Conservation (phyloP, 306 rosid genomes). For the Herpetospermum pedunculosum region DNA sequence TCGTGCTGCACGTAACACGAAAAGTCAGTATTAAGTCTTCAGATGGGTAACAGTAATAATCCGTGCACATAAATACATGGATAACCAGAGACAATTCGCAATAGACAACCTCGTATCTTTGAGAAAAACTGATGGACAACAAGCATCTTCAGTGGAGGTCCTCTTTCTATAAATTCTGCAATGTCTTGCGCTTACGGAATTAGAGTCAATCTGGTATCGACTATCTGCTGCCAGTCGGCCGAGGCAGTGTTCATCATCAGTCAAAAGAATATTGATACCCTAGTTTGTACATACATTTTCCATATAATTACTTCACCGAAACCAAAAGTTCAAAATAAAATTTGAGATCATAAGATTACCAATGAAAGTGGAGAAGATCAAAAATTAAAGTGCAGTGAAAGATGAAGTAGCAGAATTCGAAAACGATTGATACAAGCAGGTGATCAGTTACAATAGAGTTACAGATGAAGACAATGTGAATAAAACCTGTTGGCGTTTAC, state of each 20-base stretch:
- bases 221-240: constrained; percentile 53
- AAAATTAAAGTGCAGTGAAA: background rate
- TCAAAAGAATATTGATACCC: constrained; percentile 73
- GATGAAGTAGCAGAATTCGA: background rate
- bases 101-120: constrained; percentile 66
- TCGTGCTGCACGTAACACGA: constrained; percentile 46
- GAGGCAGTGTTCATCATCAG: constrained; percentile 55
- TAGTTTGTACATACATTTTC: constrained; percentile 19
- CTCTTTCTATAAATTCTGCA: constrained; percentile 55
- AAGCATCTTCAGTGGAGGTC: constrained; percentile 28
- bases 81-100: background rate
- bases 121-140: constrained; percentile 32
- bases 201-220: constrained; percentile 64
- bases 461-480: background rate
- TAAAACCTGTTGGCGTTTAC: constrained; percentile 60
- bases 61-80: background rate
- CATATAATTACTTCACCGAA: background rate
- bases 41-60: background rate
- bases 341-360: background rate
- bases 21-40: constrained; percentile 12
- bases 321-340: background rate
- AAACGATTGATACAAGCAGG: background rate
- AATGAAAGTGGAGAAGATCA: background rate
- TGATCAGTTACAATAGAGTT: background rate
- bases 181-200: constrained; percentile 61